Evolutionary conservation across 495 filamentous ascomycete genomes (phyloP).

Genomic region (Penicillium argentinense): DNA sequence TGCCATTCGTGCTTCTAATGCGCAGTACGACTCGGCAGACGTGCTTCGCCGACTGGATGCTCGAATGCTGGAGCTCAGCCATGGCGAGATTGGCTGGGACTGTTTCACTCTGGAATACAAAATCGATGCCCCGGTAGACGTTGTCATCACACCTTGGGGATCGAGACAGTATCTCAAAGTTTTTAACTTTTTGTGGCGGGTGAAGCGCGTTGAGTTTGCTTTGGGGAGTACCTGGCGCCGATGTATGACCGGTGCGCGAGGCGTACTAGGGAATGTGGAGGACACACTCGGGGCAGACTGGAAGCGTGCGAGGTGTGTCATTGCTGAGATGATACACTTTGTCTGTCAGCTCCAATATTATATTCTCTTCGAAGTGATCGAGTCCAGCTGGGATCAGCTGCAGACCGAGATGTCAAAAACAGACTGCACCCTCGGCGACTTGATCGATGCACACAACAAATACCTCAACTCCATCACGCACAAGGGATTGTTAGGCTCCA

Average conservation of each 20-base stretch:
- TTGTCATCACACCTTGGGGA: slow-evolving; percentile 93
- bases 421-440: slow-evolving; percentile 87
- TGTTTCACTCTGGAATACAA: slow-evolving; percentile 99
- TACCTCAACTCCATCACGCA: slow-evolving; percentile 94
- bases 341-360: slow-evolving; percentile 97
- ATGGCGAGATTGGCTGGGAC: slow-evolving; percentile 98
- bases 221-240: slow-evolving; percentile 89
- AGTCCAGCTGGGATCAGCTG: slow-evolving; percentile 86
- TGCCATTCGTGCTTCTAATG: slow-evolving; percentile 94
- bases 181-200: slow-evolving; percentile 99
- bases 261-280: slow-evolving; percentile 81
- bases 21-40: slow-evolving; percentile 92
- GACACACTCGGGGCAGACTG: slow-evolving; percentile 77
- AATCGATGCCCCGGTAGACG: slow-evolving; percentile 94
- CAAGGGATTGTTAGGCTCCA: slow-evolving; percentile 86
- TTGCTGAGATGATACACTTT: slow-evolving; percentile 98
- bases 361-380: slow-evolving; percentile 98
- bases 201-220: slow-evolving; percentile 96
- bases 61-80: slow-evolving; percentile 90
- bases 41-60: slow-evolving; percentile 90
- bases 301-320: slow-evolving; percentile 82
- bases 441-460: slow-evolving; percentile 85
- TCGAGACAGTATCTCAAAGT: slow-evolving; percentile 96
- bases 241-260: slow-evolving; percentile 92
- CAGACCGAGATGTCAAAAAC: slow-evolving; percentile 77